These are phyloP conservation scores for Mucor saturninus DNA, from an alignment of 371 early-diverging fungal genomes.

Conservation along the genomic window DNA sequence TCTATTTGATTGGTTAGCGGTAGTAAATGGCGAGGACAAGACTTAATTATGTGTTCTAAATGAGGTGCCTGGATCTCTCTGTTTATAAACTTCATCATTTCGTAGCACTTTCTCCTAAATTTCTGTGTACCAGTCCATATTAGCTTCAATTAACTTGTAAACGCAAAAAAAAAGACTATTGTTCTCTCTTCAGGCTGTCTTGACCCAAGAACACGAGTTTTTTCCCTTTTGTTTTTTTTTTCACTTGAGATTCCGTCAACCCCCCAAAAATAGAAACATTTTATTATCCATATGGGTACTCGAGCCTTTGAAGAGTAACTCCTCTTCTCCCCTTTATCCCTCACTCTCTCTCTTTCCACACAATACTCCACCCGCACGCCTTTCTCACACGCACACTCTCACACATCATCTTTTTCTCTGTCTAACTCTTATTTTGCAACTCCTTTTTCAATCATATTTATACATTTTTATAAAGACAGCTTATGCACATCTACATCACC, in stretches of 20 bases:
- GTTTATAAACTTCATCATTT: background rate
- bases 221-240: background rate
- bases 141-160: constrained; percentile 17
- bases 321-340: constrained; percentile 2
- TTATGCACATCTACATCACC: background rate
- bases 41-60: constrained; percentile 20
- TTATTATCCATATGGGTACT: constrained; percentile 4
- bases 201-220: background rate
- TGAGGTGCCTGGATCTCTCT: constrained; percentile 24
- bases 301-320: background rate
- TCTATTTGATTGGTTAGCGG: constrained; percentile 18
- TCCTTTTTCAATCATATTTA: background rate
- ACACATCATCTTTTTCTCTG: background rate
- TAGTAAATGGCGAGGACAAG: constrained; percentile 7
- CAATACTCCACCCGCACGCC: background rate
- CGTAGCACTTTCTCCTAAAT: constrained; percentile 27
- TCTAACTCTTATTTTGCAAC: background rate
- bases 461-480: background rate
- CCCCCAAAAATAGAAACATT: constrained; percentile 6
- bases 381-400: background rate
- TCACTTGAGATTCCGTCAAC: background rate
- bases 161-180: background rate
- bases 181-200: background rate
- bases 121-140: constrained; percentile 14
- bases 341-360: background rate